Evolutionary conservation across 2,329 filamentous ascomycete species (phyloP).

Genomic region (Neofusicoccum parvum): DNA sequence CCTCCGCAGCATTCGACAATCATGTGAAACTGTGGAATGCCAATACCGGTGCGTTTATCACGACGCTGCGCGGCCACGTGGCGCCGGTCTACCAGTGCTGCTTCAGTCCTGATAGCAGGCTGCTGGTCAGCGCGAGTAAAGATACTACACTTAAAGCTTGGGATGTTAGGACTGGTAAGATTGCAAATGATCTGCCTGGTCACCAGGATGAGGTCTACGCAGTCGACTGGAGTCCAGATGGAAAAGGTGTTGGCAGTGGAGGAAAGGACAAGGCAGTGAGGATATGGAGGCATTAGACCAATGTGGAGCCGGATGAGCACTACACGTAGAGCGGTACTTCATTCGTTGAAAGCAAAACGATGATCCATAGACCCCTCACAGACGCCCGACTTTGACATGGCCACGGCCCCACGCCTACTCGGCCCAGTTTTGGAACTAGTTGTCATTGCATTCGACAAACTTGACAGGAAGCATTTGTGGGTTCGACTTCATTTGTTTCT

Average conservation of each 20-base stretch:
- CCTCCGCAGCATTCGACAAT: slow-evolving; percentile 90
- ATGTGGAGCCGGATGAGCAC: not conserved
- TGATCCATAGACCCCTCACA: too few relatives aligned
- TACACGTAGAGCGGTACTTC: too few relatives aligned
- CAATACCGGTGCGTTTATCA: slow-evolving; percentile 74
- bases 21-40: slow-evolving; percentile 91
- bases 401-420: too few relatives aligned
- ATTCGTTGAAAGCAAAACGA: too few relatives aligned
- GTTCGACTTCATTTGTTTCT: not conserved
- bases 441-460: too few relatives aligned
- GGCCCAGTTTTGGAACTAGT: too few relatives aligned
- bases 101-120: slow-evolving; percentile 88
- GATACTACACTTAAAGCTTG: slow-evolving; percentile 95
- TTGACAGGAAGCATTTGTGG: not conserved
- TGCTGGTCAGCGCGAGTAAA: slow-evolving; percentile 84
- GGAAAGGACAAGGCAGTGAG: slow-evolving; percentile 83
- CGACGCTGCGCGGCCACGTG: slow-evolving; percentile 85
- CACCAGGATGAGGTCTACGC: slow-evolving; percentile 94
- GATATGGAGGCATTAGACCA: slow-evolving; percentile 62
- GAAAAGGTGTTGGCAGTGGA: slow-evolving; percentile 83
- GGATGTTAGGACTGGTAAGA: slow-evolving; percentile 83
- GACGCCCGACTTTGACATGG: too few relatives aligned
- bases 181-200: slow-evolving; percentile 80
- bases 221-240: slow-evolving; percentile 92
- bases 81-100: slow-evolving; percentile 89